phyloP scores from a whole-genome alignment of 768 basidiomycete genomes.

The Leucocoprinus sp. region DNA sequence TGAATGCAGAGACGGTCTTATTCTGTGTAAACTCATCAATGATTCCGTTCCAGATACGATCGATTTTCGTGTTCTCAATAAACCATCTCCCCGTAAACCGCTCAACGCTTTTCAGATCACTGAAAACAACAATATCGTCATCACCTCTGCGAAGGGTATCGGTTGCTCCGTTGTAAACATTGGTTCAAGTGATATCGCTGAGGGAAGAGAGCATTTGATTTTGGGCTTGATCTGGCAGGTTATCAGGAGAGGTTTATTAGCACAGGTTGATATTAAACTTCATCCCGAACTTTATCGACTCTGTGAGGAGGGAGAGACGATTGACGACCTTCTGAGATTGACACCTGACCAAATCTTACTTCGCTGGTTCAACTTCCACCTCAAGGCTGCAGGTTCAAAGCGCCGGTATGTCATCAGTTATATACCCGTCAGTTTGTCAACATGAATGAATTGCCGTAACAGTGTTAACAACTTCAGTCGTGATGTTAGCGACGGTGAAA shows the following conservation, averaged over 20 bases:
- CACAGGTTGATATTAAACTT: constrained; percentile 95
- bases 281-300: constrained; percentile 96
- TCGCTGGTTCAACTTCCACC: constrained; percentile 99
- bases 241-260: constrained; percentile 87
- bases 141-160: constrained; percentile 95
- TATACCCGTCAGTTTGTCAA: constrained; percentile 10
- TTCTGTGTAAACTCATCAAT: constrained; percentile 98
- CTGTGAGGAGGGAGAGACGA: constrained; percentile 94
- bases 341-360: constrained; percentile 96
- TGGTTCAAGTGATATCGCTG: constrained; percentile 85
- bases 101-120: constrained; percentile 99
- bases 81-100: constrained; percentile 66
- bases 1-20: constrained; percentile 90
- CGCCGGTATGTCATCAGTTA: constrained; percentile 44
- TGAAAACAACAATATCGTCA: constrained; percentile 99
- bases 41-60: constrained; percentile 99
- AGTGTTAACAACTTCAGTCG: constrained; percentile 97
- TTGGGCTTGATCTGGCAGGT: constrained; percentile 98
- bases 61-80: constrained; percentile 96
- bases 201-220: constrained; percentile 93
- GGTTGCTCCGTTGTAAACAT: constrained; percentile 99
- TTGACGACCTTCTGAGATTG: constrained; percentile 88
- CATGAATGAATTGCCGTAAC: constrained; percentile 11
- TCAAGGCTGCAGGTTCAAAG: constrained; percentile 91
- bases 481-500: constrained; percentile 95